phyloP scores from a whole-genome alignment of 345 rosid species.

The Lepidium didymum region DNA sequence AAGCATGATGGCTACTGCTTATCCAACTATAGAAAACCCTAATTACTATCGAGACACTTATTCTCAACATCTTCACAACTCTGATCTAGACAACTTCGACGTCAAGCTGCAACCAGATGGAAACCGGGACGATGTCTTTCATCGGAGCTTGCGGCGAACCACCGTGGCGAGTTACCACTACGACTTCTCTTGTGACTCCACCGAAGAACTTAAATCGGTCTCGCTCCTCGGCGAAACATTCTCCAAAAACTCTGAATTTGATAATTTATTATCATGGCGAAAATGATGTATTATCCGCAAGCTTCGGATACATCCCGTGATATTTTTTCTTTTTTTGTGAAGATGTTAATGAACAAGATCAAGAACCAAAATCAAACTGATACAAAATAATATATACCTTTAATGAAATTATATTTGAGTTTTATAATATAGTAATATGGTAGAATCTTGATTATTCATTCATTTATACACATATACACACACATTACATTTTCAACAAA shows the following conservation, averaged over 20 bases:
- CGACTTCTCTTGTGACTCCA: background rate
- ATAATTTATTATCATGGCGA: background rate
- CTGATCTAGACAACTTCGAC: background rate
- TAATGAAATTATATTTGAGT: too few relatives aligned
- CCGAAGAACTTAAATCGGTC: background rate
- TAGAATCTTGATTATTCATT: too few relatives aligned
- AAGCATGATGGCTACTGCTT: constrained; percentile 3
- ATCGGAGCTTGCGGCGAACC: background rate
- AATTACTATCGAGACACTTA: background rate
- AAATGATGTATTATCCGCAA: background rate
- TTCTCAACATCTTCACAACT: background rate
- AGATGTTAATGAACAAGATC: background rate
- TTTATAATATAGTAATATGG: too few relatives aligned
- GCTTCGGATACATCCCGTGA: background rate
- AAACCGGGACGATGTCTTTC: background rate
- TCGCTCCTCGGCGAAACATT: background rate
- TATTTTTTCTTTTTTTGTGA: background rate
- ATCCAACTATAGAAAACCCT: background rate
- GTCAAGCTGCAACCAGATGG: background rate
- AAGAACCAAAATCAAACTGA: background rate
- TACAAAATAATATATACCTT: background rate
- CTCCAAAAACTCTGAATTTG: background rate
- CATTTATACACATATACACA: too few relatives aligned
- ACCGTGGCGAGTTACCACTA: background rate
- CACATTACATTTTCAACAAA: too few relatives aligned